Conservation (phyloP, 2,329 filamentous ascomycete species). For the Sarocladium oryzae region DNA sequence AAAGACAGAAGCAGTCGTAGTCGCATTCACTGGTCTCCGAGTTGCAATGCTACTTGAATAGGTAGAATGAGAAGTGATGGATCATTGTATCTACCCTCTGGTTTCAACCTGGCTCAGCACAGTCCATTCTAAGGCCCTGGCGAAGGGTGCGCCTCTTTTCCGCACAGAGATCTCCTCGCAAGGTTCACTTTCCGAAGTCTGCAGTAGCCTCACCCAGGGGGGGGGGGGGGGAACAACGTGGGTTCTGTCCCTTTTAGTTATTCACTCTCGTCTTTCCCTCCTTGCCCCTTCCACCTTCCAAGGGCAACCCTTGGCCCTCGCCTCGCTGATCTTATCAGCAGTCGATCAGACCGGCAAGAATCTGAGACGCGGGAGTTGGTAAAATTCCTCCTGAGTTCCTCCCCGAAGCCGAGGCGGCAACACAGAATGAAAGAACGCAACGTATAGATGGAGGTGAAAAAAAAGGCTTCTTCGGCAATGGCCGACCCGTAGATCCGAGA, state of each 20-base stretch:
- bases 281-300: no score
- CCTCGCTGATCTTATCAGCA: slow-evolving; percentile 1
- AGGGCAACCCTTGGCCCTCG: neutral
- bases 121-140: neutral
- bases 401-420: neutral
- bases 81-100: neutral
- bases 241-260: neutral
- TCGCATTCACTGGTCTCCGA: no score
- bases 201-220: neutral
- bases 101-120: neutral
- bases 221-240: no score
- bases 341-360: slow-evolving; percentile 5
- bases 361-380: slow-evolving; percentile 5
- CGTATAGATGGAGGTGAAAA: no score
- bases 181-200: neutral
- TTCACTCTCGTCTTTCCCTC: neutral
- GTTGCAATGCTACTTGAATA: no score
- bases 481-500: no score
- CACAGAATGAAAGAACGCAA: no score
- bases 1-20: no score
- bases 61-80: no score
- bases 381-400: neutral
- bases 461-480: no score
- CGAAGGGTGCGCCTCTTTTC: neutral
- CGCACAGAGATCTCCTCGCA: neutral